Conservation (phyloP, 106 monocot species). For the Dactylorhiza incarnata region DNA sequence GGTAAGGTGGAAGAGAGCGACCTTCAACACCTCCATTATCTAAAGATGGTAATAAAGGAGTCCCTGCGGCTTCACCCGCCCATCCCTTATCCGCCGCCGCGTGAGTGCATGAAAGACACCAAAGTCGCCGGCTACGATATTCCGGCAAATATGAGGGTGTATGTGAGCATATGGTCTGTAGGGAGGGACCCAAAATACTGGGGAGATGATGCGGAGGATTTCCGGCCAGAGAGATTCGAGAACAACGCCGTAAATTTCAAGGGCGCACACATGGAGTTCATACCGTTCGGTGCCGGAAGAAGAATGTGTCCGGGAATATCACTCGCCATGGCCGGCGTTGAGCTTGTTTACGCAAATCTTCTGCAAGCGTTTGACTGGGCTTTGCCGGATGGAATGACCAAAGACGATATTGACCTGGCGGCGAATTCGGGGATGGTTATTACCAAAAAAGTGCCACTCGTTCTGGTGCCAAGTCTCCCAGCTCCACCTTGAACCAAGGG, state of each 20-base stretch:
- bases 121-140: not conserved
- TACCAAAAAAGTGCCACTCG: conserved; percentile 4
- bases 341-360: conserved; percentile 1
- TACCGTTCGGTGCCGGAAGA: too few species aligned
- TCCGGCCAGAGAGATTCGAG: not conserved
- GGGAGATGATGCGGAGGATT: not conserved
- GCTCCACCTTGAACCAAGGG: too few species aligned
- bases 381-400: conserved; percentile 4
- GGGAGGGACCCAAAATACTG: not conserved
- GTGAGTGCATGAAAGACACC: not conserved
- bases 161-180: not conserved
- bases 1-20: not conserved
- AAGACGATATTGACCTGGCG: conserved; percentile 6
- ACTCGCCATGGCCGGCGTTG: not conserved
- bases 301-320: not conserved
- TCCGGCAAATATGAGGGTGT: not conserved
- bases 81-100: not conserved
- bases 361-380: conserved; percentile 4
- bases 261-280: not conserved
- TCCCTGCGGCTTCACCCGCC: not conserved
- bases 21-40: not conserved
- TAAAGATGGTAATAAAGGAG: conserved; percentile 1
- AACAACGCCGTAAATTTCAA: not conserved
- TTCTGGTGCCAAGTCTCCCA: not conserved
- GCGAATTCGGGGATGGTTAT: not conserved